phyloP scores from a whole-genome alignment of 208 protist species.

The Leishmania major region DNA sequence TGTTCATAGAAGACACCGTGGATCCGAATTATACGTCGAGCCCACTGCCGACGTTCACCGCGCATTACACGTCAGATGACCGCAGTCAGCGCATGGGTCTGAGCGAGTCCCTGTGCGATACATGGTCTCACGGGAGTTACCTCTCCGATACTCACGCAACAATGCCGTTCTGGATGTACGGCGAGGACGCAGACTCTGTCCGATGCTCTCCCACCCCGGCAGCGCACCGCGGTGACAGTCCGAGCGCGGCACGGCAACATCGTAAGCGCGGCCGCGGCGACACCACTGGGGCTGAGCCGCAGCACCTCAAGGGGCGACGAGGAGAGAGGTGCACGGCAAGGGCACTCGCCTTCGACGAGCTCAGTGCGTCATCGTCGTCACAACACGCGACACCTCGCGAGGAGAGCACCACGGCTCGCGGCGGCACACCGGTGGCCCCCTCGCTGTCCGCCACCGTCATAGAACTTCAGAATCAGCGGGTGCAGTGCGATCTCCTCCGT shows the following conservation, averaged over 20 bases:
- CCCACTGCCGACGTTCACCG: conserved; percentile 2
- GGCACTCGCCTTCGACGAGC: conserved; percentile 9
- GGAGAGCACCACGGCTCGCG: not conserved
- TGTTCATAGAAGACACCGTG: conserved; percentile 25
- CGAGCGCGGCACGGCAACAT: not conserved
- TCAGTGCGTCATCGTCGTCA: not conserved
- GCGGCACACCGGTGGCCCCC: not conserved
- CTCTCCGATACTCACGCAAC: not conserved
- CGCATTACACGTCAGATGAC: not conserved
- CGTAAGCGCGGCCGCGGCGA: conserved; percentile 6
- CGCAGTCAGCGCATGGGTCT: not conserved
- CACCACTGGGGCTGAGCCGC: not conserved
- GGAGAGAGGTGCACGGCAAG: not conserved
- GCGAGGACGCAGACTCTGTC: conserved; percentile 11
- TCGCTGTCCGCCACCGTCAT: conserved; percentile 50
- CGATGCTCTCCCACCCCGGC: conserved; percentile 20
- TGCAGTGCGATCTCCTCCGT: conserved; percentile 30
- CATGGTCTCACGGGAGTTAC: not conserved
- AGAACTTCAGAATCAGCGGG: conserved; percentile 37
- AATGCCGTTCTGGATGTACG: conserved; percentile 27
- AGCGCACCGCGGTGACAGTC: conserved; percentile 15
- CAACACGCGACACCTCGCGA: not conserved
- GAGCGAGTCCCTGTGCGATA: conserved; percentile 1
- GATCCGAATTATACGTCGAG: not conserved
- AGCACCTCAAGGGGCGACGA: not conserved